phyloP scores from a whole-genome alignment of 1,139 yeast species.

The Blastobotrys indianensis region DNA sequence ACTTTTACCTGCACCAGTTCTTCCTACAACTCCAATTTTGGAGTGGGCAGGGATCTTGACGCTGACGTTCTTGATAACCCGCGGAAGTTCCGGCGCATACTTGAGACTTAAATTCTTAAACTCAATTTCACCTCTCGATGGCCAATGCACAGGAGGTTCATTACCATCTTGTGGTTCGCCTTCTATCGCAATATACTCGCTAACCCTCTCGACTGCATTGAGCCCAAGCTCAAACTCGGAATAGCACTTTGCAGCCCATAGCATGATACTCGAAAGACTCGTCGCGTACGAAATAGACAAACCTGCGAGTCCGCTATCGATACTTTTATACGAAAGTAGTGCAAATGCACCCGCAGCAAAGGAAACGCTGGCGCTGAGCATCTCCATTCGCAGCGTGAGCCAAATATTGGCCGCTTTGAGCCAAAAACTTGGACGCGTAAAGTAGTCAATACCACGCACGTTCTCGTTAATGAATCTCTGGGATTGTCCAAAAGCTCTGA shows the following conservation, averaged over 20 bases:
- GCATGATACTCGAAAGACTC: slow-evolving; percentile 51
- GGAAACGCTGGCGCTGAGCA: slow-evolving; percentile 77
- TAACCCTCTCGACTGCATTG: slow-evolving; percentile 73
- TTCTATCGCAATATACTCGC: slow-evolving; percentile 55
- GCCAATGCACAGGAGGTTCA: slow-evolving; percentile 34
- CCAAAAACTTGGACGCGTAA: slow-evolving; percentile 82
- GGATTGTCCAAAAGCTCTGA: slow-evolving; percentile 91
- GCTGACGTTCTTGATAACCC: slow-evolving; percentile 50
- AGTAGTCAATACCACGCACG: slow-evolving; percentile 66
- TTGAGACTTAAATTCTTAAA: slow-evolving; percentile 54
- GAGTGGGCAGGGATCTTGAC: slow-evolving; percentile 52
- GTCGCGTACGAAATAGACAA: slow-evolving; percentile 65
- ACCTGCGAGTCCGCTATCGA: slow-evolving; percentile 67
- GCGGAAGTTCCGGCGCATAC: slow-evolving; percentile 50
- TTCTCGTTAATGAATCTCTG: slow-evolving; percentile 75
- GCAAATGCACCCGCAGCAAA: slow-evolving; percentile 78
- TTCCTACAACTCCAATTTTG: slow-evolving; percentile 72
- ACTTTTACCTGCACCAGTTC: slow-evolving; percentile 81
- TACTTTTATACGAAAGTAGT: slow-evolving; percentile 50
- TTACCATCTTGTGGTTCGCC: slow-evolving; percentile 45
- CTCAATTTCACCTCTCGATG: slow-evolving; percentile 43
- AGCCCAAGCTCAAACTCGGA: slow-evolving; percentile 72
- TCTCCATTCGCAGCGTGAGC: slow-evolving; percentile 78
- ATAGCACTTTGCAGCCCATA: slow-evolving; percentile 49
- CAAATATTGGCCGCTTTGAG: slow-evolving; percentile 93